These are phyloP conservation scores for Pichia exigua DNA, from an alignment of 805 yeast genomes.

Conservation along the genomic window DNA sequence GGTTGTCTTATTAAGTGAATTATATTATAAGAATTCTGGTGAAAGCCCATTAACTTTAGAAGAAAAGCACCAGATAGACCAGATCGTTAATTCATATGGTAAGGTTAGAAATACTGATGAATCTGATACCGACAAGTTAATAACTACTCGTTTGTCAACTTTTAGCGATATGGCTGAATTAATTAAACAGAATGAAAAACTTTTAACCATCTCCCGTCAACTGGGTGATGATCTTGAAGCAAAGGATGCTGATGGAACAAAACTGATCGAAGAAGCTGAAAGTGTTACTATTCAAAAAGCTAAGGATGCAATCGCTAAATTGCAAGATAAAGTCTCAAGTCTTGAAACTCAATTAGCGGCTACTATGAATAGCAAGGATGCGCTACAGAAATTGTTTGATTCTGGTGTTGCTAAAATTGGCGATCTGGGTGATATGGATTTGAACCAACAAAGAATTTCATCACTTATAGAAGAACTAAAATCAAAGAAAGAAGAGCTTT, in stretches of 20 bases:
- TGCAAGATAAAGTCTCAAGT: slow-evolving; percentile 51
- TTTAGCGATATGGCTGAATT: slow-evolving; percentile 63
- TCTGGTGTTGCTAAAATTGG: slow-evolving; percentile 18
- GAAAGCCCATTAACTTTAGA: slow-evolving; percentile 53
- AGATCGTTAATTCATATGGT: slow-evolving; percentile 33
- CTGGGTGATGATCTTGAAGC: slow-evolving; percentile 64
- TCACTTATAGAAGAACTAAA: slow-evolving; percentile 25
- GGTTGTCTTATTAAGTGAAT: slow-evolving; percentile 62
- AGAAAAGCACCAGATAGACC: slow-evolving; percentile 59
- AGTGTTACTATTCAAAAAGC: slow-evolving; percentile 34
- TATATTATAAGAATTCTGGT: slow-evolving; percentile 48
- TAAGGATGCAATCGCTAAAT: slow-evolving; percentile 54
- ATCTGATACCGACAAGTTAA: slow-evolving; percentile 64
- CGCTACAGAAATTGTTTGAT: slow-evolving; percentile 35
- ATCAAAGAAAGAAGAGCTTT: slow-evolving; percentile 31
- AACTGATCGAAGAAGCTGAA: slow-evolving; percentile 34
- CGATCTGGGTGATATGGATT: slow-evolving; percentile 12
- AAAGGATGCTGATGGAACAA: slow-evolving; percentile 46
- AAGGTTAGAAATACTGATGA: slow-evolving; percentile 20
- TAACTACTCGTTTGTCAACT: slow-evolving; percentile 64
- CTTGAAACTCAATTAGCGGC: slow-evolving; percentile 46
- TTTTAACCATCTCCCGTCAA: slow-evolving; percentile 59
- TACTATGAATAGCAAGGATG: slow-evolving; percentile 61
- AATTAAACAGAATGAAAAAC: slow-evolving; percentile 65
- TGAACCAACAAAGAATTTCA: slow-evolving; percentile 20